Base-by-base conservation (phyloP, 345 rosid species). In the Eucalyptus curtisii region DNA sequence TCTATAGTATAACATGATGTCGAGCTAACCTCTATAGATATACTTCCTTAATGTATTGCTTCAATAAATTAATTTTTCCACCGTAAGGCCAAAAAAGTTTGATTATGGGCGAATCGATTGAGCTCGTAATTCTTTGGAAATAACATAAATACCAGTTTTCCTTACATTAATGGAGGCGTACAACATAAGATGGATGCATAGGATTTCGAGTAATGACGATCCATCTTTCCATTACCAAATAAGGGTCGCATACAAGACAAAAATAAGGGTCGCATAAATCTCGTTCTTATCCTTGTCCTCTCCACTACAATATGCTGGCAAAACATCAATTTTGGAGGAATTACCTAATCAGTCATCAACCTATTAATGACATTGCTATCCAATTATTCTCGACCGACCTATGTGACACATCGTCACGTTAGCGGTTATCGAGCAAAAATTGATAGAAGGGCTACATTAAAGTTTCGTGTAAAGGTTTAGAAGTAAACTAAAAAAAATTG, bases 341-440 rank as follows among this genome's bases (percentile, higher is more conserved):
- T 76, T 2, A 1, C 45, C 8, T 20, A 19, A 37, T 10, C 14
- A 3, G 8, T 37, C 42, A 7, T 52, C 57, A 4, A 52, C 24
- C 24, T 52, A 76, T 76, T 13, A 20, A 13, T 76, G 27, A 11
- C 8, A 5, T 71, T 12, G 1, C 25, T 1, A 4, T 76, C 14
- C 14, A 76, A 76, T 37, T 12, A 37, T 40, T 76, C 7, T 12
- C 2, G 25, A 3, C 13, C 2, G 4, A 25, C 25, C 25, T 17
- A 71, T 71, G 44, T 33, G 13, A 20, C 44, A 17, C 3, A 10
- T 20, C 0, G 4, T 3, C 25, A 15, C 5, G 6, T 66, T 8
- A 15, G 40, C 3, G 0, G 5, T 31, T 66, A 14, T 15, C 11
- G 3, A 1, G 5, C 2, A 1, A 6, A 66, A 7, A 66, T 31